These are phyloP conservation scores for Fusarium concolor DNA, from an alignment of 2,329 filamentous ascomycete species.

Conservation along the genomic window DNA sequence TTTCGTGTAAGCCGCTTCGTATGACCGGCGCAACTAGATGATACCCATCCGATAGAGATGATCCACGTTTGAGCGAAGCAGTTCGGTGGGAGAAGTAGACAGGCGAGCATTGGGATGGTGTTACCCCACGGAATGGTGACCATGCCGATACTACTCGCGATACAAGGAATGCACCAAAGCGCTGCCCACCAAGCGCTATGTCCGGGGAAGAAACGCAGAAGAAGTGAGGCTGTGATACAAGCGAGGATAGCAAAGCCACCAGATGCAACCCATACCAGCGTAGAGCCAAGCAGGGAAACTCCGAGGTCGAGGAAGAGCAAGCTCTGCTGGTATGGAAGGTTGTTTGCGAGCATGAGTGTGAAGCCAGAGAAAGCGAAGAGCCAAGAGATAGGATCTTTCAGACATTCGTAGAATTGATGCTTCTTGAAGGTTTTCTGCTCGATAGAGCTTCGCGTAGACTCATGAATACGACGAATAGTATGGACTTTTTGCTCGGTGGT, in stretches of 20 bases:
- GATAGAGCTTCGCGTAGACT: neutral
- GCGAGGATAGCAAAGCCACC: neutral
- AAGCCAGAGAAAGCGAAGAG: neutral
- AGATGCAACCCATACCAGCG: neutral
- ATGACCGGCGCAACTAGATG: neutral
- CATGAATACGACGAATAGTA: neutral
- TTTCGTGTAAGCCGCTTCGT: neutral
- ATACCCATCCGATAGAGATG: conserved; percentile 1
- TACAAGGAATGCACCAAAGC: conserved; percentile 40
- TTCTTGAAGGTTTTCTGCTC: conserved; percentile 10
- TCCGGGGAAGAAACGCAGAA: conserved; percentile 28
- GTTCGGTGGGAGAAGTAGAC: neutral
- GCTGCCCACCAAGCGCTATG: conserved; percentile 38
- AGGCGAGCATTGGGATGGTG: neutral
- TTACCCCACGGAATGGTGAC: conserved; percentile 3
- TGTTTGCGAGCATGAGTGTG: conserved; percentile 2
- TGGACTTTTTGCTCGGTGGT: conserved; percentile 2
- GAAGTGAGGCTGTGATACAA: conserved; percentile 33
- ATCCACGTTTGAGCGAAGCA: conserved; percentile 7
- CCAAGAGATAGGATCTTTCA: neutral
- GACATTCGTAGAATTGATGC: neutral
- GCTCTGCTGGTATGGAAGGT: neutral
- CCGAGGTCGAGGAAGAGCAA: conserved; percentile 1
- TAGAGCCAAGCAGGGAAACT: neutral
- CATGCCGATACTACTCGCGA: conserved; percentile 33